phyloP scores from a whole-genome alignment of 345 rosid genomes.

The Eucalyptus curtisii region DNA sequence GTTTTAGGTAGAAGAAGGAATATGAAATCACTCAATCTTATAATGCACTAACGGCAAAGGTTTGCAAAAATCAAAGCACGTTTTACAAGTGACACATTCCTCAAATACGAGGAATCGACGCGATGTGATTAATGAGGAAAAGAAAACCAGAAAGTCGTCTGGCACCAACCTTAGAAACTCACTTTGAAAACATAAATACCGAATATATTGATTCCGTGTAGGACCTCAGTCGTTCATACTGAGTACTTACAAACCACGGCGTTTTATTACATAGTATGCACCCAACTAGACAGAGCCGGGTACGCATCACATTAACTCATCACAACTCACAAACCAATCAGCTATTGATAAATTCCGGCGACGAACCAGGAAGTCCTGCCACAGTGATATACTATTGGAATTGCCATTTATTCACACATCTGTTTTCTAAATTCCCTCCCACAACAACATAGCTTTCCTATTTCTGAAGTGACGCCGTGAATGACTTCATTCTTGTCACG shows the following conservation, averaged over 20 bases:
- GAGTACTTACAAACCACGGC: background rate
- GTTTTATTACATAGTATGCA: background rate
- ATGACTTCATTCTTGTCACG: background rate
- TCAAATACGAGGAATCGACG: background rate
- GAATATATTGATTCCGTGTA: background rate
- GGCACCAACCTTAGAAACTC: background rate
- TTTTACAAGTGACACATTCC: background rate
- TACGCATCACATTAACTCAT: background rate
- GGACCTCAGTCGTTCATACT: background rate
- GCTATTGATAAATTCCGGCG: background rate
- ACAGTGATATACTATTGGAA: background rate
- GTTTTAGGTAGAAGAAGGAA: too few relatives aligned
- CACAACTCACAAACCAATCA: background rate
- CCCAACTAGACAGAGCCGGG: background rate
- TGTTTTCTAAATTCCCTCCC: background rate
- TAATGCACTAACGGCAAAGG: background rate
- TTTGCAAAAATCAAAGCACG: background rate
- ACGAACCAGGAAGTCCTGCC: background rate
- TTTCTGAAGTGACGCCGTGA: background rate
- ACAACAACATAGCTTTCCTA: background rate
- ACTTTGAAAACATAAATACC: background rate
- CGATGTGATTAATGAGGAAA: background rate
- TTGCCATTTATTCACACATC: background rate
- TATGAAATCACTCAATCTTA: too few relatives aligned
- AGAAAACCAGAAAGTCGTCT: background rate